Base-by-base conservation (phyloP, 2,329 filamentous ascomycete genomes). In the Xylaria sp. region DNA sequence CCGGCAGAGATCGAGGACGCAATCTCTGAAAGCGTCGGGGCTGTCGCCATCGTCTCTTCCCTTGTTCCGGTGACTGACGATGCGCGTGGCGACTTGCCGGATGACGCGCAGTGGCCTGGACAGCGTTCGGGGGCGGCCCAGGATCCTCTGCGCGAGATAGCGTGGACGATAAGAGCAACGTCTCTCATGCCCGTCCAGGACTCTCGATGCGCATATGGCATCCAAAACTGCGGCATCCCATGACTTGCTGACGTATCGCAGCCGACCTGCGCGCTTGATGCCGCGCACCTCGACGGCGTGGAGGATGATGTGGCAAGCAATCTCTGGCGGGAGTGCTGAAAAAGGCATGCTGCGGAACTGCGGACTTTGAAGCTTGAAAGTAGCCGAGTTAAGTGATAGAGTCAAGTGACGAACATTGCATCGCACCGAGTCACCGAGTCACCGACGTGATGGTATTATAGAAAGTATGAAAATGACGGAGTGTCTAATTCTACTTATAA, bases 271-370 rank as follows among this genome's bases (percentile, higher is more conserved):
- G 34, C 63, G 63, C 55, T 53, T 65, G 41, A 60, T 60, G n/a
- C 63, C 63, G 41, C 63, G 63, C 41, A 41, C 63, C 30, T 30
- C 36, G 55, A 65, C 63, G 30, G 63, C 56, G 45, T 57, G 20
- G 46, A 73, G 64, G 39, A 55, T 39, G 2, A 73, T 63, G 4
- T 48, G 30, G 28, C 52, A 53, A 32, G 60, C 55, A 15, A 64
- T 66, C 28, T 66, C 46, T 43, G n/a, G 61, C 41, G 13, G 72
- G 56, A 56, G 65, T 18, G 32, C 9, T 56, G 28, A 39, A 25
- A 36, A 20, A 39, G 53, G 53, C 30, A 56, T 48, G 32, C 10
- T 4, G 32, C 9, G 9, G 32, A 34, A 34, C 6, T 34, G 32
- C 32, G 10, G 32, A 34, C 32, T 34, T n/a, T 43, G 39, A 8